Evolutionary conservation across 495 filamentous ascomycete genomes (phyloP).

Genomic region (Xylaria cubensis): DNA sequence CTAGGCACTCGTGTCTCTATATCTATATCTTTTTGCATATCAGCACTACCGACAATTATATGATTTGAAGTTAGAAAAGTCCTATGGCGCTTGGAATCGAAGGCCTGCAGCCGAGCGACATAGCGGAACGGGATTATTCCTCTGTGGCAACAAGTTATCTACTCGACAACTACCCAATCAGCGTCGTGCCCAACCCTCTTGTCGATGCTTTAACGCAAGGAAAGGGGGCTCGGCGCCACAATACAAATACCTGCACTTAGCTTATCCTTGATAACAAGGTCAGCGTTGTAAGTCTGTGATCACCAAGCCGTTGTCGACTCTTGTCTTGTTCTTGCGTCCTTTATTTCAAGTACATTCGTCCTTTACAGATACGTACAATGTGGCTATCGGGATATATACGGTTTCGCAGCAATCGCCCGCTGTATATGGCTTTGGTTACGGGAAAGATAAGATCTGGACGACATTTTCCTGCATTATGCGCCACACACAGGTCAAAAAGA

Average conservation of each 20-base stretch:
- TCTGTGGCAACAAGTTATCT: conserved; percentile 16
- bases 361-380: neutral
- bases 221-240: conserved; percentile 29
- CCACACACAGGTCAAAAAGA: neutral
- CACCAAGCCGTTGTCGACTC: conserved; percentile 4
- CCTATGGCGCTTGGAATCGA: neutral
- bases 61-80: neutral
- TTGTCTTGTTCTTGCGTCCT: neutral
- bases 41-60: neutral
- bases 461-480: neutral
- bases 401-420: neutral
- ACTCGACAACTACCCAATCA: conserved; percentile 24
- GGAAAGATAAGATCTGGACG: neutral
- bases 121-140: conserved; percentile 23
- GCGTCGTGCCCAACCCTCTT: neutral
- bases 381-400: neutral
- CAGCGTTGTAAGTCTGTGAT: neutral
- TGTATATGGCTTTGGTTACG: neutral
- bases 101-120: conserved; percentile 18
- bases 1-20: neutral
- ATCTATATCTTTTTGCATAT: neutral
- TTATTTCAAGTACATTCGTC: neutral
- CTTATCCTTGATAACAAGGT: neutral
- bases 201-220: conserved; percentile 17
- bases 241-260: conserved; percentile 2